Evolutionary conservation across 2,329 filamentous ascomycete genomes (phyloP), one percentile per base, ranked within the genome.

Genomic region (Colletotrichum sp.): DNA sequence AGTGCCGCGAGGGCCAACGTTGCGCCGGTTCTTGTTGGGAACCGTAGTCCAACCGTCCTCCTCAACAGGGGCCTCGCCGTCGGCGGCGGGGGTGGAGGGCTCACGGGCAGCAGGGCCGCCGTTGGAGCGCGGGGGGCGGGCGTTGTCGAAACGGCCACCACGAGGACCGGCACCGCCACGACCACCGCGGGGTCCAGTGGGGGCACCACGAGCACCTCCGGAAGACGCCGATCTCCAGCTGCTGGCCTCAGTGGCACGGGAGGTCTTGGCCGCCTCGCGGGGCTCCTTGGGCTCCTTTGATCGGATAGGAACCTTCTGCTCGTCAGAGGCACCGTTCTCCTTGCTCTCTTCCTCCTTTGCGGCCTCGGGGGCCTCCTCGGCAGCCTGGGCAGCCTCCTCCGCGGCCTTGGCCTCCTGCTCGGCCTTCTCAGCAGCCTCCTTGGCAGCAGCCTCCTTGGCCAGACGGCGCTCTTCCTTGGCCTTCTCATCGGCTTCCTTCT

Each of bases 401-500:
- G 77, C 78, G 12, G 80, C 80, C 76, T 82, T 81, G 6, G 81
- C 83, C 65, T 83, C 83, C 60, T 84, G 85, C 8, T 84, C 83
- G 0, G 84, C 84, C 80, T 89, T 88, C 69, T 88, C 88, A 10
- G 86, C 88, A 49, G 89, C 89, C 76, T 91, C 89, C 84, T 92
- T 92, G 28, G 90, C 86, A n/a, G 89, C 89, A 66, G 92, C 90
- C 80, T 94, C 93, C 83, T 91, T 93, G n/a, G 91, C 92, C 39
- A 92, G 84, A 69, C 91, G 89, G 74, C 89, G 89, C 79, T 95
- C 94, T 80, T 95, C 95, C 85, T 95, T 96, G 60, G 92, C 93
- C 88, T 96, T 97, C 78, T 97, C 95, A 2, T 97, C 95, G 1
- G 93, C 92, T 80, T 98, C 96, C 83, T 93, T 95, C 91, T 98